Evolutionary conservation across 345 rosid species (phyloP).

Genomic region (Salix exigua): DNA sequence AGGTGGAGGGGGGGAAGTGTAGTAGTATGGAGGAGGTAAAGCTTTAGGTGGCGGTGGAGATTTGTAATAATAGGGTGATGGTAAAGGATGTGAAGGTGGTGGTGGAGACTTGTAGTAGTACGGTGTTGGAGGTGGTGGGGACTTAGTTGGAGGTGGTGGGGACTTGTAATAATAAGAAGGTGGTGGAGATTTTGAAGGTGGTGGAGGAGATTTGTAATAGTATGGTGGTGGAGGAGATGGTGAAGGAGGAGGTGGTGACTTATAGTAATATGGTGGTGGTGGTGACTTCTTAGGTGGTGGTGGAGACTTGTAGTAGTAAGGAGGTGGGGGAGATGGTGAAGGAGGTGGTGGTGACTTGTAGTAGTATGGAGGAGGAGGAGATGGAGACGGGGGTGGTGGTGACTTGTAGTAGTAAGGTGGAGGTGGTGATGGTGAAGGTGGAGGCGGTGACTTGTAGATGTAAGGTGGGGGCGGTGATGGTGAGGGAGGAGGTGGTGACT

Average conservation of each 20-base stretch:
- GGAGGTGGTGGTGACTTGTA: no score
- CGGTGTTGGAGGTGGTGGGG: background rate
- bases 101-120: conserved; percentile 12
- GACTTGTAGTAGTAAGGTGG: background rate
- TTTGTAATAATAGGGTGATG: background rate
- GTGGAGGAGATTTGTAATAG: conserved; percentile 7
- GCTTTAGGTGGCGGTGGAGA: conserved; percentile 16
- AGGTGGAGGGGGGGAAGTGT: conserved; percentile 24
- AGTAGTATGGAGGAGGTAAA: conserved; percentile 9
- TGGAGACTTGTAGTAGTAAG: background rate
- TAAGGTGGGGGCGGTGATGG: background rate
- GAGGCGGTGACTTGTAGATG: background rate
- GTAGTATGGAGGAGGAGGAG: no score
- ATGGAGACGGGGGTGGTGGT: background rate
- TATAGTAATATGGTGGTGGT: no score
- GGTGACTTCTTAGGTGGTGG: no score
- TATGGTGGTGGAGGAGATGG: conserved; percentile 4
- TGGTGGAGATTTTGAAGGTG: background rate
- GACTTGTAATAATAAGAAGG: conserved; percentile 10
- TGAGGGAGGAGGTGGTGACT: conserved; percentile 13
- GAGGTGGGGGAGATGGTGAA: no score
- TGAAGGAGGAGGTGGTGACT: no score
- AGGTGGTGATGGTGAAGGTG: background rate
- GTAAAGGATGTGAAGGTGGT: conserved; percentile 2
- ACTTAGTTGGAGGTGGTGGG: background rate